phyloP scores from a whole-genome alignment of 2,329 filamentous ascomycete genomes.

The Colletotrichum sp. region DNA sequence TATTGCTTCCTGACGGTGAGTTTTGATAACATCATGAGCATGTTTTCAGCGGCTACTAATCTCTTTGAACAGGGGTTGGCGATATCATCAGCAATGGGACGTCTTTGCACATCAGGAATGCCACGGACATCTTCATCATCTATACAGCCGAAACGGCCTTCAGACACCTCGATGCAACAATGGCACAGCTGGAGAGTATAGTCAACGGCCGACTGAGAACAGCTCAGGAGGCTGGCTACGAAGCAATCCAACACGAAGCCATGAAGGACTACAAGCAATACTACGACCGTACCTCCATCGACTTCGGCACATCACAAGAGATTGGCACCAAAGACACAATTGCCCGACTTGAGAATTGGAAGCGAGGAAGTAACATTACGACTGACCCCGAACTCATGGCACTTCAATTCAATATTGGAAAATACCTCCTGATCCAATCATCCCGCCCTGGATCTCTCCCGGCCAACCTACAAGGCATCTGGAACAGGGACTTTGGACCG shows the following conservation, averaged over 20 bases:
- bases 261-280: constrained; percentile 14
- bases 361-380: background rate
- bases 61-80: background rate
- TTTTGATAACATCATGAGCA: background rate
- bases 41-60: background rate
- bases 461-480: constrained; percentile 49
- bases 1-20: background rate
- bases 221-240: background rate
- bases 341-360: background rate
- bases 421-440: constrained; percentile 38
- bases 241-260: background rate
- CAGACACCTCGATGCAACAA: background rate
- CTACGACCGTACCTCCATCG: constrained; percentile 13
- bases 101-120: background rate
- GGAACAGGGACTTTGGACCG: constrained; percentile 45
- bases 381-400: constrained; percentile 25
- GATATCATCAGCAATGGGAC: constrained; percentile 4
- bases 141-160: constrained; percentile 10
- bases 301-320: constrained; percentile 17
- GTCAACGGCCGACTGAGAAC: background rate
- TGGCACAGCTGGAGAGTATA: background rate
- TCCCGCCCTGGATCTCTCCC: constrained; percentile 23
- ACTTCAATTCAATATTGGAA: constrained; percentile 37
- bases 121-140: constrained; percentile 20
- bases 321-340: constrained; percentile 5